Percentiles rank a stretch among this genome's conserved stretches.
Evolutionary conservation across 2,329 filamentous ascomycete genomes (phyloP).

Genomic region (Monosporascus sp.): DNA sequence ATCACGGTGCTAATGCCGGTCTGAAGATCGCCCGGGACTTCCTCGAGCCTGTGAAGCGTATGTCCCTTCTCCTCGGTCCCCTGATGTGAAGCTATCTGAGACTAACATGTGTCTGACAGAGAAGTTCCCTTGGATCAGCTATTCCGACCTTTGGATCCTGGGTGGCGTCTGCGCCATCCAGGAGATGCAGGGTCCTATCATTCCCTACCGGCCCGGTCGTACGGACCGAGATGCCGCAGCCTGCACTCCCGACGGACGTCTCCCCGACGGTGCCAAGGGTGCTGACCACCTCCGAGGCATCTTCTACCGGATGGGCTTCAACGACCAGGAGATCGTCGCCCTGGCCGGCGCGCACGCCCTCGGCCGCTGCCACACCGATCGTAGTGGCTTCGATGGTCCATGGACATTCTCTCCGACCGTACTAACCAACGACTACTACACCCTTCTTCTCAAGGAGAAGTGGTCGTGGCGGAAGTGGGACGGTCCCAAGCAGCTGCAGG

Average conservation of each 20-base stretch:
- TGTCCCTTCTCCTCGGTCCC: conserved; percentile 23
- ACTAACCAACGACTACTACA: conserved; percentile 93
- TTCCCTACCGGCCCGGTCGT: conserved; percentile 87
- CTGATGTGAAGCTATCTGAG: neutral
- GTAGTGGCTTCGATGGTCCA: conserved; percentile 81
- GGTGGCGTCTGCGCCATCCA: conserved; percentile 80
- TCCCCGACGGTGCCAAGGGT: conserved; percentile 72
- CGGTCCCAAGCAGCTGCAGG: conserved; percentile 76
- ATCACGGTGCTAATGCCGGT: conserved; percentile 92
- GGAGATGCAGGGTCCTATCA: conserved; percentile 85
- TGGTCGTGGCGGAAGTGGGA: conserved; percentile 91
- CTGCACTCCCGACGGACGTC: conserved; percentile 91
- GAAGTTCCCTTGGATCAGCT: conserved; percentile 91
- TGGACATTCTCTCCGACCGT: conserved; percentile 85
- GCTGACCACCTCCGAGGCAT: conserved; percentile 81
- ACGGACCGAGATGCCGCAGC: conserved; percentile 70
- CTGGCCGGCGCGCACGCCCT: conserved; percentile 81
- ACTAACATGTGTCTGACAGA: conserved; percentile 33
- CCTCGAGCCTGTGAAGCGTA: conserved; percentile 83
- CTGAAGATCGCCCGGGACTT: conserved; percentile 84
- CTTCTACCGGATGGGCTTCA: conserved; percentile 96
- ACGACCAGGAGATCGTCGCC: conserved; percentile 94
- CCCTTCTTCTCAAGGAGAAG: conserved; percentile 82
- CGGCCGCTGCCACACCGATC: conserved; percentile 83
- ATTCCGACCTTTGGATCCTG: conserved; percentile 96